Percentiles rank a stretch among this genome's conserved stretches.
These are phyloP conservation scores for Teunomyces tritomae DNA, from an alignment of 805 yeast species.

Conservation along the genomic window DNA sequence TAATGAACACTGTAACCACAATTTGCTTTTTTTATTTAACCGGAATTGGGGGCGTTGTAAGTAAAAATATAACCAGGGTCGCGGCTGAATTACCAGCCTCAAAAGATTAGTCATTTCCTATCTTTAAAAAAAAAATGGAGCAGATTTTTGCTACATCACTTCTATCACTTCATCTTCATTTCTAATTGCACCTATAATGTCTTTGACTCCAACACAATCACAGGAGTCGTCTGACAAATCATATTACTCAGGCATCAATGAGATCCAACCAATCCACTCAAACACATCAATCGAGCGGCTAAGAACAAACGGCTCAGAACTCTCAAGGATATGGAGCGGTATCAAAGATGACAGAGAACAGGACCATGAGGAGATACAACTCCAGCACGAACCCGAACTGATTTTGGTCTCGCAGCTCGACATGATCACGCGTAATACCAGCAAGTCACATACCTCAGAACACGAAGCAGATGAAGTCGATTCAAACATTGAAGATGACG, in stretches of 20 bases:
- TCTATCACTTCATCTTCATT: too few relatives aligned
- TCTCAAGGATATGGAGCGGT: conserved; percentile 17
- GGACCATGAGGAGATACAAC: conserved; percentile 14
- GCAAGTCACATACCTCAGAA: not conserved
- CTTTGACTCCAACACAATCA: not conserved
- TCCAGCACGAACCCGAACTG: conserved; percentile 12
- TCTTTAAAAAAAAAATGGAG: not conserved
- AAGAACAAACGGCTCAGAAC: conserved; percentile 12
- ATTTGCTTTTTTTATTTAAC: too few relatives aligned
- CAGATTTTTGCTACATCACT: not conserved
- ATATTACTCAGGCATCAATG: not conserved
- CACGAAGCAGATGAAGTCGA: conserved; percentile 1
- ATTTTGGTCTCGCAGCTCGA: conserved; percentile 18
- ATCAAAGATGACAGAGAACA: conserved; percentile 21
- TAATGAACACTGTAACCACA: too few relatives aligned
- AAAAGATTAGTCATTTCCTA: not conserved
- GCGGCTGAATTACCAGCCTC: not conserved
- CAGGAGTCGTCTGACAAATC: not conserved
- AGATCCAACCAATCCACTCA: not conserved
- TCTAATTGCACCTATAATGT: not conserved
- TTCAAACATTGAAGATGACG: conserved; percentile 3
- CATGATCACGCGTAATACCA: conserved; percentile 9
- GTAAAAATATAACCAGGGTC: not conserved
- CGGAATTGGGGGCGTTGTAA: not conserved
- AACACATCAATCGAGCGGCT: not conserved